phyloP scores from a whole-genome alignment of 1,284 basidiomycete species.

The Moesziomyces globuligerus region DNA sequence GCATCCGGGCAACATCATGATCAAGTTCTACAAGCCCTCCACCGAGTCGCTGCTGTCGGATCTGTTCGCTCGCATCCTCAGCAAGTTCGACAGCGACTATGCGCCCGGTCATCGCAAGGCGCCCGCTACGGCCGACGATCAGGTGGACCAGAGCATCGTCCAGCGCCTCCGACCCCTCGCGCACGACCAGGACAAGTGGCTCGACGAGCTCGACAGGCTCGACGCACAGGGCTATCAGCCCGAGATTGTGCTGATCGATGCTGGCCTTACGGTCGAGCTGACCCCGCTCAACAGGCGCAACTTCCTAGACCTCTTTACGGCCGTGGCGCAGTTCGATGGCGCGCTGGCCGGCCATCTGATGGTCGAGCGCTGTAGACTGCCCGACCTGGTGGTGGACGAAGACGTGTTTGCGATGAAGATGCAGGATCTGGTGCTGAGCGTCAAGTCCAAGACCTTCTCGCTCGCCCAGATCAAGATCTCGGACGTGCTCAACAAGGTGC shows the following conservation, averaged over 20 bases:
- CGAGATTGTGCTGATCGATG: conserved; percentile 95
- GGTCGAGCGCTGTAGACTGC: conserved; percentile 93
- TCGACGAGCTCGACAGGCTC: conserved; percentile 75
- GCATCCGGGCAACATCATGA: conserved; percentile 95
- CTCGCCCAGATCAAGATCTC: conserved; percentile 95
- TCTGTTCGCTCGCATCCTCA: conserved; percentile 53
- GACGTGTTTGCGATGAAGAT: conserved; percentile 97
- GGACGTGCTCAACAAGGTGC: conserved; percentile 87
- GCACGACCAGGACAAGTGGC: conserved; percentile 76
- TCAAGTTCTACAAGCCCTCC: conserved; percentile 88
- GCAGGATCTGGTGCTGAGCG: conserved; percentile 90
- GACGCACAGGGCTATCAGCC: conserved; percentile 83
- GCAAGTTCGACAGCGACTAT: conserved; percentile 64
- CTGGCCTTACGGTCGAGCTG: conserved; percentile 90
- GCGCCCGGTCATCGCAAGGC: conserved; percentile 49
- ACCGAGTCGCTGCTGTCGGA: conserved; percentile 58
- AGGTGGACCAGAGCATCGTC: conserved; percentile 72
- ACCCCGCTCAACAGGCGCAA: conserved; percentile 83
- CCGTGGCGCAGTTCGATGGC: conserved; percentile 95
- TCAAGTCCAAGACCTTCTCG: conserved; percentile 96
- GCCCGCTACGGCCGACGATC: conserved; percentile 71
- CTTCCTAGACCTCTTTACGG: conserved; percentile 95
- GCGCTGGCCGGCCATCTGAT: conserved; percentile 93
- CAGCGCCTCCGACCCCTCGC: conserved; percentile 74
- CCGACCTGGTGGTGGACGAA: conserved; percentile 87